Evolutionary conservation across 164 flowering plant genomes (phyloP).

Genomic region (Tetracentron sinense): DNA sequence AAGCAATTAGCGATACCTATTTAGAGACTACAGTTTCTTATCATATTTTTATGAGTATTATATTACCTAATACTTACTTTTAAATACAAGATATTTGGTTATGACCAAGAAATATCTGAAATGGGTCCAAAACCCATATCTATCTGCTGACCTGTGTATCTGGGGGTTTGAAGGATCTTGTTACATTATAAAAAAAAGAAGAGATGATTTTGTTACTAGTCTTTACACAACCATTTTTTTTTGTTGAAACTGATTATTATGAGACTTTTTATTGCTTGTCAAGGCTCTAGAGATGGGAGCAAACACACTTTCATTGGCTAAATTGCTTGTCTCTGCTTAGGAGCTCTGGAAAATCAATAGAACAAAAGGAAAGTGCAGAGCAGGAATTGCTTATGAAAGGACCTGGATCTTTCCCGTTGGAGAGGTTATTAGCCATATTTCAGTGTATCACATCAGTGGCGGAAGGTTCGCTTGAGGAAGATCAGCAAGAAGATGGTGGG

Average conservation of each 20-base stretch:
- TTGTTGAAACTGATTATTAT: not conserved
- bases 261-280: not conserved
- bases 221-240: not conserved
- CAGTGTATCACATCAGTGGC: slow-evolving; percentile 79
- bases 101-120: too few species aligned
- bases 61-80: too few species aligned
- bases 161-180: too few species aligned
- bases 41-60: too few species aligned
- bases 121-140: too few species aligned
- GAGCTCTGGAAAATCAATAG: slow-evolving; percentile 56
- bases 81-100: too few species aligned
- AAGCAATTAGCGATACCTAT: too few species aligned
- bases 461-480: slow-evolving; percentile 48
- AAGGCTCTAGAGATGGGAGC: not conserved
- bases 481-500: slow-evolving; percentile 25
- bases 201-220: too few species aligned
- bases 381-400: slow-evolving; percentile 81
- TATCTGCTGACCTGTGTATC: too few species aligned
- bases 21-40: too few species aligned
- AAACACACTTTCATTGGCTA: not conserved
- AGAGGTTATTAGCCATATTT: slow-evolving; percentile 86
- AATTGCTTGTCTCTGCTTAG: slow-evolving; percentile 23
- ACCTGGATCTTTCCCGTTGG: slow-evolving; percentile 91
- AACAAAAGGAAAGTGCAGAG: slow-evolving; percentile 64
- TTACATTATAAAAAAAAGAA: too few species aligned